phyloP scores from a whole-genome alignment of 306 rosid species.

The Inga oerstediana region DNA sequence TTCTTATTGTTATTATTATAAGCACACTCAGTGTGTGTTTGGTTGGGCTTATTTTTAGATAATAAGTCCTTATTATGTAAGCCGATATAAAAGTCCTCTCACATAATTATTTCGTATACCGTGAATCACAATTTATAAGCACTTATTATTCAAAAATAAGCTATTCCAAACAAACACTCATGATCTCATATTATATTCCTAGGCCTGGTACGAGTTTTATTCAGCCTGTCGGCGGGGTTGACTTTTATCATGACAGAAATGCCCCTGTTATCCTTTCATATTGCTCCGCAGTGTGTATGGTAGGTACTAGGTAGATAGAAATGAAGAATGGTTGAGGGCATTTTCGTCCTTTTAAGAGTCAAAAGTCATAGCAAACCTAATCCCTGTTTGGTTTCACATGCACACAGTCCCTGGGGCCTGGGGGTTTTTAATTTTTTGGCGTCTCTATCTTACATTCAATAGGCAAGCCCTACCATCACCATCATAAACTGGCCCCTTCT shows the following conservation, averaged over 20 bases:
- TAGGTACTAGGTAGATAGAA: neutral
- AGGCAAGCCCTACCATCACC: slow-evolving; percentile 31
- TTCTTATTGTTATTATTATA: neutral
- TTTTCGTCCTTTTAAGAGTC: slow-evolving; percentile 1
- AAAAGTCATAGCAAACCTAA: slow-evolving; percentile 2
- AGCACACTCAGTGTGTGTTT: no score
- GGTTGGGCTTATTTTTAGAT: no score
- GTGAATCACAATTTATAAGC: no score
- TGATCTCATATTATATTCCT: neutral
- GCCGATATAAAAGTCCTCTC: no score
- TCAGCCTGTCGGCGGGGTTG: slow-evolving; percentile 64
- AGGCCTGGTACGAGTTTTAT: slow-evolving; percentile 28
- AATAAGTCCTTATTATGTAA: no score
- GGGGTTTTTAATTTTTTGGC: neutral
- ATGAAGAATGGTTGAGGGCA: neutral
- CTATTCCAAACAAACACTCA: no score
- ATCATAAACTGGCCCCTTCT: slow-evolving; percentile 41
- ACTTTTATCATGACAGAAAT: slow-evolving; percentile 45
- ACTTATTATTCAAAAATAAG: no score
- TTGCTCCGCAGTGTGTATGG: neutral
- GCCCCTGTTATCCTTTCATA: slow-evolving; percentile 30
- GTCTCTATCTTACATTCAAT: slow-evolving; percentile 44
- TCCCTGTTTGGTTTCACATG: slow-evolving; percentile 28
- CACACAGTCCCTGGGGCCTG: neutral
- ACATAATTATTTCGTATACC: no score